Conservation (phyloP, 768 basidiomycete species). For the Naganishia kalamii region DNA sequence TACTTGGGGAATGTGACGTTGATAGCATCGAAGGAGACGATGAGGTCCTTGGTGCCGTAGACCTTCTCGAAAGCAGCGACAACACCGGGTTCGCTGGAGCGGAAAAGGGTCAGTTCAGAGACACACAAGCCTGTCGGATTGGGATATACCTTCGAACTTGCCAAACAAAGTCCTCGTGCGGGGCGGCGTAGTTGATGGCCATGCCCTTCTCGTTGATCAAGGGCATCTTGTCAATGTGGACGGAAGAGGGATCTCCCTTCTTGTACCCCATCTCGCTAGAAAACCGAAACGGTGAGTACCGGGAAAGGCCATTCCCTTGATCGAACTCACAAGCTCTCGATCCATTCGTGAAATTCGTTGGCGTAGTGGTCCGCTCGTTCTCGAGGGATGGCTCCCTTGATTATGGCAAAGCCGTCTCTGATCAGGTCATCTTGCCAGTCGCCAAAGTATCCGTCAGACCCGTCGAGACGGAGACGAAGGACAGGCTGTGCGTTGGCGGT, state of each 20-base stretch:
- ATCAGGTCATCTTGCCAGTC: conserved; percentile 13
- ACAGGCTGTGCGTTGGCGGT: conserved; percentile 1
- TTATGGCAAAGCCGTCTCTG: conserved; percentile 1
- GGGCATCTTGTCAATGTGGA: conserved; percentile 6
- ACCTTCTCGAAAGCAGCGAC: conserved; percentile 36
- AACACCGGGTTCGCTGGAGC: conserved; percentile 29
- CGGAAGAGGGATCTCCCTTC: not conserved
- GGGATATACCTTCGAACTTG: not conserved
- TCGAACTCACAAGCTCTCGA: conserved; percentile 7
- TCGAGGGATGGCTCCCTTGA: not conserved
- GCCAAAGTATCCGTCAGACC: not conserved
- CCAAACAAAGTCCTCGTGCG: conserved; percentile 15
- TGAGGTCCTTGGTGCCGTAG: conserved; percentile 39
- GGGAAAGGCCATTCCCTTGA: not conserved
- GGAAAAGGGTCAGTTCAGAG: not conserved
- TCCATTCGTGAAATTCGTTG: conserved; percentile 1
- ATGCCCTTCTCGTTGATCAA: conserved; percentile 17
- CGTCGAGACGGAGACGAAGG: conserved; percentile 1
- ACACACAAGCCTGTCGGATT: not conserved
- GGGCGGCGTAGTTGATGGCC: conserved; percentile 6
- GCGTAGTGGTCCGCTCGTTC: not conserved
- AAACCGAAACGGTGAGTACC: not conserved
- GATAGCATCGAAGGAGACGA: conserved; percentile 31
- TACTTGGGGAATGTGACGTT: not conserved
- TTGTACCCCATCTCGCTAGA: conserved; percentile 11